A percentile compares a stretch with the other conserved stretches of the same genome.
phyloP scores from a whole-genome alignment of 2,329 filamentous ascomycete species.

The Alternaria sp. region DNA sequence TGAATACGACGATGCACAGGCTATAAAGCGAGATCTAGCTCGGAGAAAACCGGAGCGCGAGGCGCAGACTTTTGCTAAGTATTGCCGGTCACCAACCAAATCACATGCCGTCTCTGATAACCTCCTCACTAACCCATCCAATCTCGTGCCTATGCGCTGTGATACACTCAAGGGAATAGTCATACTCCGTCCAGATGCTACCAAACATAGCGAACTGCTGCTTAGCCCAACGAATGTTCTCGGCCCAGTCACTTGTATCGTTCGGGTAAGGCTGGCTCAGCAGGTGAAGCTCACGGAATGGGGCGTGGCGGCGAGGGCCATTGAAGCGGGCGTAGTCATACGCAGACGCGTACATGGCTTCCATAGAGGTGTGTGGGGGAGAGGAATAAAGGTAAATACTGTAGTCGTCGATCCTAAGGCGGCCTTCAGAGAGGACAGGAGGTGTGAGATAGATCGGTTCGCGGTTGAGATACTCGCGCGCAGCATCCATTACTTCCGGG shows the following conservation, averaged over 20 bases:
- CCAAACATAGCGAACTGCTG: slow-evolving; percentile 35
- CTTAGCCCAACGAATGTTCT: slow-evolving; percentile 47
- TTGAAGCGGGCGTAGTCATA: slow-evolving; percentile 27
- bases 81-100: not conserved
- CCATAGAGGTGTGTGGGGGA: slow-evolving; percentile 2
- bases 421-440: slow-evolving; percentile 27
- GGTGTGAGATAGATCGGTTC: slow-evolving; percentile 20
- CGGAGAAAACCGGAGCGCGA: rapidly evolving
- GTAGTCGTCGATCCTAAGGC: slow-evolving; percentile 26
- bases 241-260: slow-evolving; percentile 40
- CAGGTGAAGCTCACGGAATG: slow-evolving; percentile 39
- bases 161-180: slow-evolving; percentile 34
- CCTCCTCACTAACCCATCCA: slow-evolving; percentile 39
- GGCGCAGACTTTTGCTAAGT: rapidly evolving
- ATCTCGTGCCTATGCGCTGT: slow-evolving; percentile 24
- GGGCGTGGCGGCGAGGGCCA: slow-evolving; percentile 27
- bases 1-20: not conserved
- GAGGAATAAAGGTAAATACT: slow-evolving; percentile 29
- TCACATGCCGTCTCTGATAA: slow-evolving; percentile 11
- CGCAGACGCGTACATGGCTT: slow-evolving; percentile 25
- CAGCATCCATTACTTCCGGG: slow-evolving; percentile 17
- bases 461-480: slow-evolving; percentile 10
- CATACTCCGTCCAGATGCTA: slow-evolving; percentile 40
- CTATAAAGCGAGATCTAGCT: not conserved
- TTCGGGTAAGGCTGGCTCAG: slow-evolving; percentile 24